phyloP scores from a whole-genome alignment of 441 rosid genomes.

The Brassica balearica region DNA sequence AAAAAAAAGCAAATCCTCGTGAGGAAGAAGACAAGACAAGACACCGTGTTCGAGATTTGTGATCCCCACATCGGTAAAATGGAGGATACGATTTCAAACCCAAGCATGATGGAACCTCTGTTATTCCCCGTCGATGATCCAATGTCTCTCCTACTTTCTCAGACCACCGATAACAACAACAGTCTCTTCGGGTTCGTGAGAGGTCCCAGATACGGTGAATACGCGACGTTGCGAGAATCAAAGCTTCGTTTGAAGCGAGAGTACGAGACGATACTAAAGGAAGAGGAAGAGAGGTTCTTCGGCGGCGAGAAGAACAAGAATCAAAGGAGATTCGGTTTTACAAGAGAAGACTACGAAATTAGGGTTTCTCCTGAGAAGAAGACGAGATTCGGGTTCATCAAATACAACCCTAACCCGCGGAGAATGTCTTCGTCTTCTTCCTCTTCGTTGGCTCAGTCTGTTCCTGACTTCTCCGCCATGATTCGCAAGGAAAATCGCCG shows the following conservation, averaged over 20 bases:
- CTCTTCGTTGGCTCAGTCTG: slow-evolving; percentile 67
- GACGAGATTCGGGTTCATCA: slow-evolving; percentile 58
- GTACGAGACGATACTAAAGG: slow-evolving; percentile 32
- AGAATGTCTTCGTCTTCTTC: slow-evolving; percentile 48
- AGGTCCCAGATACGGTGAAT: slow-evolving; percentile 76
- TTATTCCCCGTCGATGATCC: slow-evolving; percentile 53
- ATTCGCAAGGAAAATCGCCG: slow-evolving; percentile 76
- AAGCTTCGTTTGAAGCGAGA: slow-evolving; percentile 58
- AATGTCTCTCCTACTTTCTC: slow-evolving; percentile 61
- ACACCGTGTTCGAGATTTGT: neutral
- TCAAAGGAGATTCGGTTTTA: slow-evolving; percentile 22
- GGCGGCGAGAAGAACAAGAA: slow-evolving; percentile 7
- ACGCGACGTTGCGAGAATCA: slow-evolving; percentile 68
- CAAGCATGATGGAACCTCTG: slow-evolving; percentile 40
- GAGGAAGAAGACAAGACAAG: slow-evolving; percentile 22
- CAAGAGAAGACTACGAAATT: slow-evolving; percentile 6
- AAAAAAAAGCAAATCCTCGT: neutral
- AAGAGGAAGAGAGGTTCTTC: slow-evolving; percentile 43
- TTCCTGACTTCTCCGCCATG: slow-evolving; percentile 73
- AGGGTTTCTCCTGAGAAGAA: slow-evolving; percentile 47
- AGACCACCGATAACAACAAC: slow-evolving; percentile 43
- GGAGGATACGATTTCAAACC: slow-evolving; percentile 53
- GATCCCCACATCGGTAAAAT: slow-evolving; percentile 16
- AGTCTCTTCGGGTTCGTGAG: slow-evolving; percentile 57
- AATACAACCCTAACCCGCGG: slow-evolving; percentile 29